These are phyloP conservation scores for Eleusine coracana DNA, from an alignment of 176 grass and related monocot species.

Conservation along the genomic window DNA sequence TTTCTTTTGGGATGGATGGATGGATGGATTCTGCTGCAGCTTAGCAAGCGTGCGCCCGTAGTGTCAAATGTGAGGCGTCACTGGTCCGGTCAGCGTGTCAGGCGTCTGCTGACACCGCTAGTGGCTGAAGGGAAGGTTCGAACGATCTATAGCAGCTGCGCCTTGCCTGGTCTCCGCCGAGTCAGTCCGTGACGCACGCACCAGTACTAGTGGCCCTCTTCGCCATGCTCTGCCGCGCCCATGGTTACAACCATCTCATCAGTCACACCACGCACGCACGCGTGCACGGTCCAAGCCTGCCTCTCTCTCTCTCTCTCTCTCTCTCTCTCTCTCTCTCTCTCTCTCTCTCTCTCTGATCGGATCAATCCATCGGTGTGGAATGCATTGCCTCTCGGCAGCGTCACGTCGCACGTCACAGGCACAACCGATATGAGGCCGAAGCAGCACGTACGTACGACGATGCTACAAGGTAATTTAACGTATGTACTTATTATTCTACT, in stretches of 20 bases:
- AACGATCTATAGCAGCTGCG: not conserved
- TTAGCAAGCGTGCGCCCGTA: not conserved
- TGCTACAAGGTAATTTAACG: not conserved
- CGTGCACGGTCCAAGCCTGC: conserved; percentile 12
- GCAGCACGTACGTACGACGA: not conserved
- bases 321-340: not conserved
- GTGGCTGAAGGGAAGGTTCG: conserved; percentile 48
- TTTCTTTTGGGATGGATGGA: not conserved
- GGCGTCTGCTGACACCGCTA: conserved; percentile 37
- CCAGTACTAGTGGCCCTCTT: not conserved
- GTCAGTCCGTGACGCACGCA: conserved; percentile 5
- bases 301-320: not conserved
- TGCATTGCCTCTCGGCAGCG: conserved; percentile 16
- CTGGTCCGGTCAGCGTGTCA: conserved; percentile 25
- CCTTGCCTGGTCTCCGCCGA: conserved; percentile 13
- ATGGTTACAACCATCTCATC: conserved; percentile 26
- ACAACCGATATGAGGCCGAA: conserved; percentile 21
- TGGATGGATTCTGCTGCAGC: not conserved
- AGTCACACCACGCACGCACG: conserved; percentile 32
- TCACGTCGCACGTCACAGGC: conserved; percentile 43
- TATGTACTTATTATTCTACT: too few relatives aligned
- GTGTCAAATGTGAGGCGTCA: conserved; percentile 16
- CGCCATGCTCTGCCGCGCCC: not conserved
- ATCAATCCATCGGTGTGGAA: conserved; percentile 19
- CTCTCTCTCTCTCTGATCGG: not conserved